Percentiles rank a stretch among this genome's conserved stretches.
Conservation (phyloP, 2,329 filamentous ascomycete species). For the Fusarium caatingaense region DNA sequence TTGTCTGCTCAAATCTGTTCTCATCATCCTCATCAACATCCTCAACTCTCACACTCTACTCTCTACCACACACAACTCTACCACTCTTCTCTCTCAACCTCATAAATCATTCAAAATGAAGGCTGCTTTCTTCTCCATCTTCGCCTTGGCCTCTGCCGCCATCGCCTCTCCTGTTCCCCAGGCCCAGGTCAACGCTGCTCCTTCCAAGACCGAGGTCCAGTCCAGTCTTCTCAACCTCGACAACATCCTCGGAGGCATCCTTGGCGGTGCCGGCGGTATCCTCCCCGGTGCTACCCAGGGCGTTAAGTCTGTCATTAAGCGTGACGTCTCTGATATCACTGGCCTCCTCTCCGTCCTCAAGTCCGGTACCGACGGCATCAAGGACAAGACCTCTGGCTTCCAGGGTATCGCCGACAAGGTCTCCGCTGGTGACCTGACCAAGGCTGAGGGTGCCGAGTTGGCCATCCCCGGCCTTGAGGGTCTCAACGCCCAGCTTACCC, state of each 20-base stretch:
- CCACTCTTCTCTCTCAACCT: neutral
- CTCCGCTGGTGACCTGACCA: slow-evolving; percentile 35
- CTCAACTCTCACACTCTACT: slow-evolving; percentile 5
- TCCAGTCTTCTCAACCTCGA: neutral
- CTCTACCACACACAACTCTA: neutral
- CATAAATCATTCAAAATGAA: slow-evolving; percentile 39
- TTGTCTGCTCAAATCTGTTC: neutral
- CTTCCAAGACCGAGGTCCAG: slow-evolving; percentile 11
- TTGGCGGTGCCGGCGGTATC: too few relatives aligned
- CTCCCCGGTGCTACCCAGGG: too few relatives aligned
- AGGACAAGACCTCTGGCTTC: slow-evolving; percentile 18
- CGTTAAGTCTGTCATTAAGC: slow-evolving; percentile 1
- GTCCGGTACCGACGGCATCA: slow-evolving; percentile 4
- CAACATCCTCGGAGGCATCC: too few relatives aligned
- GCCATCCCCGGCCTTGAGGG: slow-evolving; percentile 30
- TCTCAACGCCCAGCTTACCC: slow-evolving; percentile 39
- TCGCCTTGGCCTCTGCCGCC: slow-evolving; percentile 39
- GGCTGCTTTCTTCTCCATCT: slow-evolving; percentile 41
- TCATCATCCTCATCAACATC: slow-evolving; percentile 20
- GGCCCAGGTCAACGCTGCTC: neutral
- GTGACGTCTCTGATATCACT: neutral
- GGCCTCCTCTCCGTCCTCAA: slow-evolving; percentile 18
- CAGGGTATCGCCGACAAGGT: slow-evolving; percentile 37
- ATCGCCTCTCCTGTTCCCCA: slow-evolving; percentile 37
- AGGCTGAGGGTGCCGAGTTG: slow-evolving; percentile 35